These are phyloP conservation scores for Ustilago curta DNA, from an alignment of 1,284 basidiomycete genomes.

Conservation along the genomic window DNA sequence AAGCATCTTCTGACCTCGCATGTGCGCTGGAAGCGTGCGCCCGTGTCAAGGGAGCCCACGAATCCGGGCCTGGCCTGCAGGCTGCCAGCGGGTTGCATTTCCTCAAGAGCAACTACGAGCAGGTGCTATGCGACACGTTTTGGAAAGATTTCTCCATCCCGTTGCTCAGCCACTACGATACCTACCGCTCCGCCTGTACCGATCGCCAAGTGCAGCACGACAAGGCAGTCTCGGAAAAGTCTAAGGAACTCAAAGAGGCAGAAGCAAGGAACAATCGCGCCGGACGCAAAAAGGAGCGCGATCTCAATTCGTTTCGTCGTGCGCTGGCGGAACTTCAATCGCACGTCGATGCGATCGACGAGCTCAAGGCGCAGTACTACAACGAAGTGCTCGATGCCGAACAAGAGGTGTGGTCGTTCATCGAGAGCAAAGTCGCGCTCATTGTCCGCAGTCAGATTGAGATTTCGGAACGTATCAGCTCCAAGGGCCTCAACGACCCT, in stretches of 20 bases:
- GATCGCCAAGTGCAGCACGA: conserved; percentile 67
- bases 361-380: conserved; percentile 82
- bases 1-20: conserved; percentile 86
- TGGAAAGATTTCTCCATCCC: conserved; percentile 92
- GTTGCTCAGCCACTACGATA: conserved; percentile 83
- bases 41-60: conserved; percentile 65
- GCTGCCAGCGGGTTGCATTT: conserved; percentile 80
- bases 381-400: conserved; percentile 89
- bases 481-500: conserved; percentile 87
- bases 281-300: conserved; percentile 77
- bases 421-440: conserved; percentile 73
- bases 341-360: conserved; percentile 88
- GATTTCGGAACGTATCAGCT: conserved; percentile 77
- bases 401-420: conserved; percentile 90
- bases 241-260: conserved; percentile 85
- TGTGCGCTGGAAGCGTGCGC: conserved; percentile 72
- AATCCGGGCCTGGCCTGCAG: conserved; percentile 57
- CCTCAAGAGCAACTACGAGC: conserved; percentile 91
- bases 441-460: conserved; percentile 64
- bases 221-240: conserved; percentile 76
- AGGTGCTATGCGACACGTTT: conserved; percentile 86
- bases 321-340: conserved; percentile 77
- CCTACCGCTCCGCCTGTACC: conserved; percentile 79
- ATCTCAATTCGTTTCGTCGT: conserved; percentile 61
- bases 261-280: conserved; percentile 85